phyloP scores from a whole-genome alignment of 805 yeast species.

The Kluyveromyces starmeri region DNA sequence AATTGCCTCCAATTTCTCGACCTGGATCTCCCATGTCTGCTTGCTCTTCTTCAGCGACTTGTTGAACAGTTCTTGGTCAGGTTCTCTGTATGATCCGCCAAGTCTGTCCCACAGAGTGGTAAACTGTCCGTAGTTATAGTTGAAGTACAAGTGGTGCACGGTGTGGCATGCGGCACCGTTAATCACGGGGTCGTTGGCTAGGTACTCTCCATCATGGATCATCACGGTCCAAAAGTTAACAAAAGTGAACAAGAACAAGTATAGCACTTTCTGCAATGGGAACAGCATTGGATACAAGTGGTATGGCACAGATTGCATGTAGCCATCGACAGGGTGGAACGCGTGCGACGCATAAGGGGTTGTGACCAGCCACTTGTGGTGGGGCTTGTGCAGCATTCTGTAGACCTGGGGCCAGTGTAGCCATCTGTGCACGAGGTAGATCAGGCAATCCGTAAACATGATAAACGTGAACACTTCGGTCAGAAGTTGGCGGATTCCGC shows the following conservation, averaged over 20 bases:
- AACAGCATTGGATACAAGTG: conserved; percentile 85
- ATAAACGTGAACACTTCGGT: conserved; percentile 71
- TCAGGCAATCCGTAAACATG: conserved; percentile 89
- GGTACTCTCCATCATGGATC: conserved; percentile 96
- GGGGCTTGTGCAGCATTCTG: conserved; percentile 87
- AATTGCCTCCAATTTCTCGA: conserved; percentile 66
- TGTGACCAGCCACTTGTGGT: conserved; percentile 98
- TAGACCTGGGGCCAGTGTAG: conserved; percentile 89
- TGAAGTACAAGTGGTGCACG: conserved; percentile 91
- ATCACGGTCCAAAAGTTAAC: conserved; percentile 97
- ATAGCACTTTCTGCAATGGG: conserved; percentile 85
- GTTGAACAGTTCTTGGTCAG: conserved; percentile 80
- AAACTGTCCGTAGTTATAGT: conserved; percentile 97
- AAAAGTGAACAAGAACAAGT: conserved; percentile 73
- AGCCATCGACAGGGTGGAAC: conserved; percentile 97
- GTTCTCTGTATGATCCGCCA: conserved; percentile 87
- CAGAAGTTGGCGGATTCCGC: conserved; percentile 52
- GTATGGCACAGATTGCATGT: conserved; percentile 85
- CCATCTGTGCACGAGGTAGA: conserved; percentile 85
- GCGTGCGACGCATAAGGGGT: conserved; percentile 98
- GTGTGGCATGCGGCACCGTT: conserved; percentile 99
- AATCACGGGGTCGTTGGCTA: conserved; percentile 86
- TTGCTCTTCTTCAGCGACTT: conserved; percentile 46
- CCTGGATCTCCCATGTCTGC: conserved; percentile 62
- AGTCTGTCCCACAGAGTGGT: conserved; percentile 97